Conservation (phyloP, 306 rosid genomes). For the Oemleria cerasiformis region DNA sequence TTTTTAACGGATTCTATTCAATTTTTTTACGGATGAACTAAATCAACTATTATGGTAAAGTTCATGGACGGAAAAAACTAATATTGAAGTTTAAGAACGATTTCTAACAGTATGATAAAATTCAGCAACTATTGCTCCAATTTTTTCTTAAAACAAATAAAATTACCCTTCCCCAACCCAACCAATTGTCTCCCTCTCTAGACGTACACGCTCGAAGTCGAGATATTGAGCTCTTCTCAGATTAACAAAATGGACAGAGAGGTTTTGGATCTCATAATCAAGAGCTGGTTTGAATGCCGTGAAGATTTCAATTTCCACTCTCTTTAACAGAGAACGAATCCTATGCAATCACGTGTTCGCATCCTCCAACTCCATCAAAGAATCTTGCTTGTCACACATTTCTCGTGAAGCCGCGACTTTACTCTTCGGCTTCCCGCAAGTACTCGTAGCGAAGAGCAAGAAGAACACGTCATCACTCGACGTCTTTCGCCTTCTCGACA, state of each 20-base stretch:
- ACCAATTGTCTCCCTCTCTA: no score
- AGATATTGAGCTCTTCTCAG: constrained; percentile 44
- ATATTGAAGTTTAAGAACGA: no score
- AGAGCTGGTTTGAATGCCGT: constrained; percentile 63
- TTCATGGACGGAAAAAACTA: no score
- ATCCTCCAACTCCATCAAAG: constrained; percentile 47
- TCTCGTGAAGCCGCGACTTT: constrained; percentile 55
- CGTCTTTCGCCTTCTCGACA: constrained; percentile 56
- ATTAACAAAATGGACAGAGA: constrained; percentile 56
- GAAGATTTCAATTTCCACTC: constrained; percentile 40
- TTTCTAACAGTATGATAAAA: no score
- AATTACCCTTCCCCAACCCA: no score
- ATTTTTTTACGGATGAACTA: no score
- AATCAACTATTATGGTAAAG: no score
- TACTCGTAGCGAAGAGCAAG: constrained; percentile 41
- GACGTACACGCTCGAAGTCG: constrained; percentile 51
- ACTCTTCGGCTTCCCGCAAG: constrained; percentile 56
- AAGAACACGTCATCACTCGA: constrained; percentile 17
- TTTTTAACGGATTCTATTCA: no score
- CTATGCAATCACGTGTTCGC: constrained; percentile 68
- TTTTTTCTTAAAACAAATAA: no score
- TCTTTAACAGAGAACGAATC: constrained; percentile 64
- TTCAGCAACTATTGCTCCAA: no score
- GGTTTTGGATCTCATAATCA: constrained; percentile 45
- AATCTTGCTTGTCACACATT: constrained; percentile 60